These are phyloP conservation scores for Austropuccinia psidii DNA, from an alignment of 1,284 basidiomycete genomes.

Conservation along the genomic window DNA sequence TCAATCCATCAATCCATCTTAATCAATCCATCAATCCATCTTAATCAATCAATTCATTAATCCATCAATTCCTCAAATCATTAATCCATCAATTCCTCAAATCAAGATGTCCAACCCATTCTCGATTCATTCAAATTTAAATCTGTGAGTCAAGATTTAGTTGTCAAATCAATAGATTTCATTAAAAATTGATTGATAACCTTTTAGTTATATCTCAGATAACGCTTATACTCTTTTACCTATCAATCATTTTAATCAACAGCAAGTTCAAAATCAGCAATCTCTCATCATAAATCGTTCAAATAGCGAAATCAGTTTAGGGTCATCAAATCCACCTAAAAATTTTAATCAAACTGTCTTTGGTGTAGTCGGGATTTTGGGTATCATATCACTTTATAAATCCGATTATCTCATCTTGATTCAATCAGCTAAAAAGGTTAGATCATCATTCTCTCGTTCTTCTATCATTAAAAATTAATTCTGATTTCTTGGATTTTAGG, in stretches of 20 bases:
- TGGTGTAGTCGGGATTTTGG: constrained; percentile 26
- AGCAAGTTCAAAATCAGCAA: constrained; percentile 1
- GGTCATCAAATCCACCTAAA: constrained; percentile 2
- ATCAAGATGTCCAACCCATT: background rate
- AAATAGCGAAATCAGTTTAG: constrained; percentile 18
- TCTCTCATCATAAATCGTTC: background rate
- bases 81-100: background rate
- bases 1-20: background rate
- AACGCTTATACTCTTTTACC: constrained; percentile 16
- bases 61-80: background rate
- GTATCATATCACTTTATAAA: constrained; percentile 22
- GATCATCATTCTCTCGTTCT: background rate
- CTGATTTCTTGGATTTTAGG: constrained; percentile 5
- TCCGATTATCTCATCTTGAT: constrained; percentile 33
- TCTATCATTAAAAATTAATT: background rate
- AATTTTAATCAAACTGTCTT: constrained; percentile 7
- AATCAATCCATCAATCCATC: background rate
- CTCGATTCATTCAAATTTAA: background rate
- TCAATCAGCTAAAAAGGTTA: constrained; percentile 29
- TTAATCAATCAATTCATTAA: background rate
- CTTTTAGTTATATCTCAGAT: constrained; percentile 23
- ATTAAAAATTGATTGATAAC: background rate
- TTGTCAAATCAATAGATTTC: background rate
- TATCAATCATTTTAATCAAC: background rate
- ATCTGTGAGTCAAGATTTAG: background rate